phyloP scores from a whole-genome alignment of 139 green algal genomes.

The Dunaliella sp. region DNA sequence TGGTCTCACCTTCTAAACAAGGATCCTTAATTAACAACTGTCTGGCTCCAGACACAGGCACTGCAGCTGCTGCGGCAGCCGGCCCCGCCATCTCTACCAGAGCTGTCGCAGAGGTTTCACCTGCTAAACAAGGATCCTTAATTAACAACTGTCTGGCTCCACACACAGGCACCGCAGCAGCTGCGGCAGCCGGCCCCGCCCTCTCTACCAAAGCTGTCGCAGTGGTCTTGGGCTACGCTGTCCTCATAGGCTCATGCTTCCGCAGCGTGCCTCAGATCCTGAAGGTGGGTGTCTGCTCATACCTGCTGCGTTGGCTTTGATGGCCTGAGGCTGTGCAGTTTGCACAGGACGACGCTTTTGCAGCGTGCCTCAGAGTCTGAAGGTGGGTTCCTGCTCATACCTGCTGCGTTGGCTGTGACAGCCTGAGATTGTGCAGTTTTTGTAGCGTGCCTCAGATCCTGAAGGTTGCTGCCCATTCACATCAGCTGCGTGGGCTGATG shows the following conservation, averaged over 20 bases:
- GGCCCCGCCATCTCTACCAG: neutral
- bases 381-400: constrained; percentile 1
- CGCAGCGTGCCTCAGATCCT: constrained; percentile 69
- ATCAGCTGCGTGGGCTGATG: neutral
- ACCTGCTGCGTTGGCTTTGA: neutral
- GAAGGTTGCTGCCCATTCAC: constrained; percentile 11
- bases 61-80: neutral
- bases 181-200: neutral
- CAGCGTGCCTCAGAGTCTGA: constrained; percentile 66
- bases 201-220: constrained; percentile 25
- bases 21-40: neutral
- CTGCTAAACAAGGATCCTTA: neutral
- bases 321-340: constrained; percentile 50
- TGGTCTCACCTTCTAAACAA: constrained; percentile 3
- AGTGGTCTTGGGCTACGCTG: constrained; percentile 50
- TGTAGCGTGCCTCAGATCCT: constrained; percentile 69
- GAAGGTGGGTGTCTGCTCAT: constrained; percentile 15
- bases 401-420: neutral
- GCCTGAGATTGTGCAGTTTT: constrained; percentile 52
- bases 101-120: constrained; percentile 39
- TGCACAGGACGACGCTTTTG: constrained; percentile 62
- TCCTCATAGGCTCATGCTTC: constrained; percentile 61
- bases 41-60: neutral
- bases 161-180: neutral
- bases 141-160: neutral